These are phyloP conservation scores for Ceratocystiopsis brevicomis DNA, from an alignment of 2,329 filamentous ascomycete species.

Conservation along the genomic window DNA sequence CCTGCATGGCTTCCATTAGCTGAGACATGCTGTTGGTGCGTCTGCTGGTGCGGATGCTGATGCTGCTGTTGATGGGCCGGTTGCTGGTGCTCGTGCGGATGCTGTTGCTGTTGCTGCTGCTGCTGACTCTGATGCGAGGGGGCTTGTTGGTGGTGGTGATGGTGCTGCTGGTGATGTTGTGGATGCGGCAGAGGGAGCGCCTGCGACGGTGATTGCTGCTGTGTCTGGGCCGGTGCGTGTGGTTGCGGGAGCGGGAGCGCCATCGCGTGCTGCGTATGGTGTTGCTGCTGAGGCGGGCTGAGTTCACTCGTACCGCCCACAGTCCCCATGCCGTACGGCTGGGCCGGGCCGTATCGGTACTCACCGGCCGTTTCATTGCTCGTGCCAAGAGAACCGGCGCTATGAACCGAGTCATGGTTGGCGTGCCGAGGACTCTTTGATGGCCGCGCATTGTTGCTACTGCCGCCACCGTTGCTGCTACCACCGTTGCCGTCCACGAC, in stretches of 20 bases:
- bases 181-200: background rate
- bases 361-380: slow-evolving; percentile 31
- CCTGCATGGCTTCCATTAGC: too few relatives aligned
- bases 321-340: slow-evolving; percentile 15
- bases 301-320: slow-evolving; percentile 18
- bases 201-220: background rate
- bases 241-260: background rate
- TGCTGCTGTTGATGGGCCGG: background rate
- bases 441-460: slow-evolving; percentile 30
- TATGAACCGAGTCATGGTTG: slow-evolving; percentile 34
- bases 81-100: slow-evolving; percentile 5
- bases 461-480: too few relatives aligned
- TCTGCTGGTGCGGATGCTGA: background rate
- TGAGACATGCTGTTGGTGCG: slow-evolving; percentile 1
- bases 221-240: background rate
- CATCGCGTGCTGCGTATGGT: slow-evolving; percentile 8
- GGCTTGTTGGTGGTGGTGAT: slow-evolving; percentile 8
- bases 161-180: slow-evolving; percentile 5
- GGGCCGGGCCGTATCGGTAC: slow-evolving; percentile 33
- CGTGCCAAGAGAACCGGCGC: slow-evolving; percentile 24
- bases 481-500: slow-evolving; percentile 16
- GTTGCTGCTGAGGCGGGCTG: slow-evolving; percentile 15
- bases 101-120: slow-evolving; percentile 4
- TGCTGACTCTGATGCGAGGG: slow-evolving; percentile 4
- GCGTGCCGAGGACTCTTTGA: slow-evolving; percentile 36